phyloP scores from a whole-genome alignment of 257 asterid genomes.

The Solanum bukasovii region DNA sequence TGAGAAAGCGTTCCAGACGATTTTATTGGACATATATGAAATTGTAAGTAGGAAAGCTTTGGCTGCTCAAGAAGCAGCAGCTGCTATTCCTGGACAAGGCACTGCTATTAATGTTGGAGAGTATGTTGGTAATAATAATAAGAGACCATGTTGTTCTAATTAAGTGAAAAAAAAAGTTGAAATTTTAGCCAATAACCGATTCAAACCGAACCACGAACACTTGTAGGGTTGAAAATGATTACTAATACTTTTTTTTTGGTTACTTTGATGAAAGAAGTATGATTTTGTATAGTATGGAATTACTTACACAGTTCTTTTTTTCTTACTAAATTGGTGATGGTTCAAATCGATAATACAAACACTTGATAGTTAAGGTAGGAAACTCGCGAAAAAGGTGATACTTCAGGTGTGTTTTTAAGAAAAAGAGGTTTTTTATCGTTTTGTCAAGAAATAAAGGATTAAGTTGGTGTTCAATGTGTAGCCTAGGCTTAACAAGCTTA shows the following conservation, averaged over 20 bases:
- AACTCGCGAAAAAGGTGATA: neutral
- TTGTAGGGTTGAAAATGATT: neutral
- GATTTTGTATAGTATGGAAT: neutral
- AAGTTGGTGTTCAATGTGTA: neutral
- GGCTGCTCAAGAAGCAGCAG: slow-evolving; percentile 38
- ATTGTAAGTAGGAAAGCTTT: slow-evolving; percentile 32
- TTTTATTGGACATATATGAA: slow-evolving; percentile 31
- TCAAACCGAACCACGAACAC: too few relatives aligned
- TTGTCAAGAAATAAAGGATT: neutral
- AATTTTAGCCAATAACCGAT: too few relatives aligned
- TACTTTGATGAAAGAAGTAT: neutral
- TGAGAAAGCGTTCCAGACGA: slow-evolving; percentile 37
- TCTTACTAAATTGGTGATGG: neutral
- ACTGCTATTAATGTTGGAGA: slow-evolving; percentile 34
- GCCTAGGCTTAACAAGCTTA: neutral
- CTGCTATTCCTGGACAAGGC: slow-evolving; percentile 29
- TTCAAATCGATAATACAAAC: neutral
- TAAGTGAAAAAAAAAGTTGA: neutral
- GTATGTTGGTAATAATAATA: slow-evolving; percentile 7
- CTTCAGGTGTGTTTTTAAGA: neutral
- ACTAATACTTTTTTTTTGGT: neutral
- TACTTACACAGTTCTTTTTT: neutral
- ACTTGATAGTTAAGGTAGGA: neutral
- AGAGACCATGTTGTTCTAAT: slow-evolving; percentile 23
- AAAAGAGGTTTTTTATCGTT: neutral